Conservation (phyloP, 2,329 filamentous ascomycete species). For the Botryosphaeria dothidea region DNA sequence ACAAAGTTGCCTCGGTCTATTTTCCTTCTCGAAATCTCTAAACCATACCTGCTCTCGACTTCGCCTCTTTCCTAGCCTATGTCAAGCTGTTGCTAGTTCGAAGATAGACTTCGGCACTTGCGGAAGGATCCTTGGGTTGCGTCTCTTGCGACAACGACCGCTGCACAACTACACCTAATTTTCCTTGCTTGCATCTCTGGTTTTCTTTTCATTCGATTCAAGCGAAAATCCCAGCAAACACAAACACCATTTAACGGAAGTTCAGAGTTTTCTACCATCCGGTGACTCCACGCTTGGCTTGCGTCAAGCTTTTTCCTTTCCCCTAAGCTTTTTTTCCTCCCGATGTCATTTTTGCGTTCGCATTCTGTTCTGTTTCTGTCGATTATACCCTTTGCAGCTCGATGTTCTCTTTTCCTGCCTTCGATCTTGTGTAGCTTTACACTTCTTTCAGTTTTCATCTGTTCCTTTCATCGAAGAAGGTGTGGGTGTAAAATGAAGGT, state of each 20-base stretch:
- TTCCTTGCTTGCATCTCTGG: not conserved
- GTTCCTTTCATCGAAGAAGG: not conserved
- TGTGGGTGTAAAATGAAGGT: not conserved
- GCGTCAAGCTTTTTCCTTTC: not conserved
- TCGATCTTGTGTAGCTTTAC: not conserved
- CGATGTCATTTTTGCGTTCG: not conserved
- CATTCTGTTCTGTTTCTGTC: not conserved
- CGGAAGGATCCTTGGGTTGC: not conserved
- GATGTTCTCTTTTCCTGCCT: not conserved
- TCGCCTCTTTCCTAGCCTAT: not conserved
- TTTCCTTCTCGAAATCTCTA: not conserved
- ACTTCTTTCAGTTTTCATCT: not conserved
- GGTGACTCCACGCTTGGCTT: not conserved
- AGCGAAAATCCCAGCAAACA: not conserved
- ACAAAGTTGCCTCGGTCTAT: slow-evolving; percentile 7
- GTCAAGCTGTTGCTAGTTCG: not conserved
- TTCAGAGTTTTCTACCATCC: not conserved
- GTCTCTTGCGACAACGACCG: not conserved
- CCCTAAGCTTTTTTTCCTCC: too few species aligned
- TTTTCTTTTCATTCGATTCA: not conserved
- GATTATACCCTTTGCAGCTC: slow-evolving; percentile 15
- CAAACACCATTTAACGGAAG: not conserved
- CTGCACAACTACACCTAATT: not conserved
- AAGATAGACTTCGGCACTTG: not conserved
- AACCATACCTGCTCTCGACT: not conserved